These are phyloP conservation scores for Eragrostis curvula DNA, from an alignment of 176 grass and related monocot genomes.

Conservation along the genomic window DNA sequence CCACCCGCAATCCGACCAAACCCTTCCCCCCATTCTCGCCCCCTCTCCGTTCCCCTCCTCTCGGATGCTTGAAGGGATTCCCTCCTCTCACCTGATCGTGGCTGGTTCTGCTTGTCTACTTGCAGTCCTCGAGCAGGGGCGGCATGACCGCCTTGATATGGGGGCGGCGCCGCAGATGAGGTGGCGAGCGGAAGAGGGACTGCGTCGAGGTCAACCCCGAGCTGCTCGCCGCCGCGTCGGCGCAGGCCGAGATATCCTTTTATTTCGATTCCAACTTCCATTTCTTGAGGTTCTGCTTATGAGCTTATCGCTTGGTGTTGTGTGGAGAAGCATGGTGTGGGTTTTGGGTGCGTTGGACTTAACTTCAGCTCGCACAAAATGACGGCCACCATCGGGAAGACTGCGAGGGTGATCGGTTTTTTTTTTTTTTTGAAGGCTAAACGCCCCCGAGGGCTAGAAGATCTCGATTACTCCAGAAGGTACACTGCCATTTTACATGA, in stretches of 20 bases:
- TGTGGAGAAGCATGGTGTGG: constrained; percentile 23
- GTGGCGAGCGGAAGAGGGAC: constrained; percentile 92
- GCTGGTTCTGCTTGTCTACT: constrained; percentile 7
- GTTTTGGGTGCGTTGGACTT: constrained; percentile 44
- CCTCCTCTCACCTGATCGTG: constrained; percentile 16
- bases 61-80: background rate
- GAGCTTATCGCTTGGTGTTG: constrained; percentile 15
- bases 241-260: constrained; percentile 96
- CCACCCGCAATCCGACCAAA: background rate
- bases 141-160: constrained; percentile 73
- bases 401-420: too few relatives aligned
- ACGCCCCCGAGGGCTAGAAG: too few relatives aligned
- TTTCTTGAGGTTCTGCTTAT: constrained; percentile 27
- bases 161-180: constrained; percentile 99
- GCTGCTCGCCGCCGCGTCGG: constrained; percentile 80
- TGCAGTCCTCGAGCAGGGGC: constrained; percentile 55
- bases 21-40: background rate
- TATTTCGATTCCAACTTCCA: background rate
- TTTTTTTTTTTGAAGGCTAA: too few relatives aligned
- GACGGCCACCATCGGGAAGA: constrained; percentile 69
- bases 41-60: background rate
- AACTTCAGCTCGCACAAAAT: constrained; percentile 66
- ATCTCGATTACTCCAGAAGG: too few relatives aligned
- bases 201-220: constrained; percentile 97
- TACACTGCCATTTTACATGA: too few relatives aligned